Conservation (phyloP, 371 early-diverging fungal species). For the Racocetra persica region DNA sequence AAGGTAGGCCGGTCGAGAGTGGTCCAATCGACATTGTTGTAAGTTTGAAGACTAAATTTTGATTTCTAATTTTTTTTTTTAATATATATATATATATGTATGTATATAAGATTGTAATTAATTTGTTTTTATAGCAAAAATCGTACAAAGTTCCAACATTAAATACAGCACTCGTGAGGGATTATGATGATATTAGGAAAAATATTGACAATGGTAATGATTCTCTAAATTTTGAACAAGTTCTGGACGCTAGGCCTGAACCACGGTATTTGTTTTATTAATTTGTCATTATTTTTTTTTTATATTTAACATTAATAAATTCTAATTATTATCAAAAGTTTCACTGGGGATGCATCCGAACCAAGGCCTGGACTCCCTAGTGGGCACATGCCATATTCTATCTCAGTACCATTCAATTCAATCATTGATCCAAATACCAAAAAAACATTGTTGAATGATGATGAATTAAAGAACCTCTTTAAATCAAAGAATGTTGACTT, state of each 20-base stretch:
- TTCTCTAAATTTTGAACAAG: constrained; percentile 50
- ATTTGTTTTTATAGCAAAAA: constrained; percentile 48
- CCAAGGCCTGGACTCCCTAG: constrained; percentile 66
- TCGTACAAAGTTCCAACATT: constrained; percentile 56
- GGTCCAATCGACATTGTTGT: constrained; percentile 51
- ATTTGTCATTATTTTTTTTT: neutral
- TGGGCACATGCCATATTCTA: constrained; percentile 88
- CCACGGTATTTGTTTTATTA: constrained; percentile 47
- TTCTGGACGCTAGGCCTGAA: constrained; percentile 86
- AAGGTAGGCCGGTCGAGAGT: constrained; percentile 59
- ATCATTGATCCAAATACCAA: constrained; percentile 59
- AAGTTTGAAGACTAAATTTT: neutral
- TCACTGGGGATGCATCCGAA: constrained; percentile 19
- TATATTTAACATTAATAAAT: neutral
- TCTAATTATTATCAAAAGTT: constrained; percentile 37
- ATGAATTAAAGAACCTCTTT: constrained; percentile 59
- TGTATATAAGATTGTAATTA: neutral
- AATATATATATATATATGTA: too few relatives aligned
- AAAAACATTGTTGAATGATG: constrained; percentile 51
- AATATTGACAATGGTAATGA: constrained; percentile 55
- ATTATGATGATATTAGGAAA: constrained; percentile 62
- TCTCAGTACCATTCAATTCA: constrained; percentile 71
- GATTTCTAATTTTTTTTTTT: neutral
- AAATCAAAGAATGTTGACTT: constrained; percentile 65
- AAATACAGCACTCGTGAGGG: constrained; percentile 59